Evolutionary conservation across 495 filamentous ascomycete genomes (phyloP).

Genomic region (Aspergillus panamensis): DNA sequence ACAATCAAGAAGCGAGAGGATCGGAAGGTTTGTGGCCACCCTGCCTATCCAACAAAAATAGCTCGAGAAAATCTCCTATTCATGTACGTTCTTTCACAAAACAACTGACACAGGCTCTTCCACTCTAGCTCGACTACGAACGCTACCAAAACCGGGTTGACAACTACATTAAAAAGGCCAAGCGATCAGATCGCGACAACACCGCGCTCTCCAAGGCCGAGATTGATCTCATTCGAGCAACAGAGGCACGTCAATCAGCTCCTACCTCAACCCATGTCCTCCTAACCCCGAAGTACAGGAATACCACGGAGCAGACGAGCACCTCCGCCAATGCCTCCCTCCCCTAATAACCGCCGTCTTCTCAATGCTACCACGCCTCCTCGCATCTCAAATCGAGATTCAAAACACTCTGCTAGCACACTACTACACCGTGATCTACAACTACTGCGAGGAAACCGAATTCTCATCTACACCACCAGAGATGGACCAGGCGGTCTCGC

Average conservation of each 20-base stretch:
- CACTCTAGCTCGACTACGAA: slow-evolving; percentile 69
- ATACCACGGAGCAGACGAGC: slow-evolving; percentile 78
- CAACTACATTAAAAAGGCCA: slow-evolving; percentile 65
- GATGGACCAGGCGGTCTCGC: slow-evolving; percentile 65
- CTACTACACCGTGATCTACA: slow-evolving; percentile 79
- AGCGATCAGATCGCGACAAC: slow-evolving; percentile 75
- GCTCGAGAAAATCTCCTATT: neutral
- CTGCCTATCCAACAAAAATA: no score
- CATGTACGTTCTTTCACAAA: neutral
- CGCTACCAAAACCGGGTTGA: slow-evolving; percentile 71
- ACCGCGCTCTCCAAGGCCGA: slow-evolving; percentile 72
- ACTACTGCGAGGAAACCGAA: slow-evolving; percentile 66
- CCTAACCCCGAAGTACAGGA: slow-evolving; percentile 48
- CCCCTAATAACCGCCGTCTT: slow-evolving; percentile 70
- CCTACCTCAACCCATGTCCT: neutral
- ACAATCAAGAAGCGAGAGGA: slow-evolving; percentile 90
- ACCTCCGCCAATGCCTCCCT: slow-evolving; percentile 71
- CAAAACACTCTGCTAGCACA: slow-evolving; percentile 82
- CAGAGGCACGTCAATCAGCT: slow-evolving; percentile 51
- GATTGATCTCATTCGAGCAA: slow-evolving; percentile 62
- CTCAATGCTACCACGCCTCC: slow-evolving; percentile 73
- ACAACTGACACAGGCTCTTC: neutral
- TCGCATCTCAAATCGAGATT: slow-evolving; percentile 69
- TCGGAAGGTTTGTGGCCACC: slow-evolving; percentile 58
- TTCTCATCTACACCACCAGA: slow-evolving; percentile 72